Evolutionary conservation across 1,284 basidiomycete species (phyloP).

Genomic region (Irpex sp.): DNA sequence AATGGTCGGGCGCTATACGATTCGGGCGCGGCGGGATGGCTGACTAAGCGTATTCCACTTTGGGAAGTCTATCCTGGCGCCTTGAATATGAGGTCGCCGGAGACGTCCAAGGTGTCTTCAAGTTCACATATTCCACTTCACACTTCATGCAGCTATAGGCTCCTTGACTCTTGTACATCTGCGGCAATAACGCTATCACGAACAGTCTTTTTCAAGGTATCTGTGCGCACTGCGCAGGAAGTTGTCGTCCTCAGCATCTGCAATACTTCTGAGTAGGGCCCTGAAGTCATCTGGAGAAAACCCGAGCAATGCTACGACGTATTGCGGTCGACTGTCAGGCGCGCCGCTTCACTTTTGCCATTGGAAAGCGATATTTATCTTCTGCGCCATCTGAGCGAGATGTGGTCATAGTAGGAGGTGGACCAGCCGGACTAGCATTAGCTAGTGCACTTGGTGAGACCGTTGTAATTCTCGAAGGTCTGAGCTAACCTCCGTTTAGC

Average conservation of each 20-base stretch:
- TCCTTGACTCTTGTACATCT: no score
- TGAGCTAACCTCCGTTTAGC: constrained; percentile 35
- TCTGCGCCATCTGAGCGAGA: constrained; percentile 44
- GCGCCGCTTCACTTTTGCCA: not conserved
- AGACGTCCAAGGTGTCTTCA: no score
- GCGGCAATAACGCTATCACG: no score
- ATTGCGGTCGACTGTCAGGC: not conserved
- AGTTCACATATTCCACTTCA: no score
- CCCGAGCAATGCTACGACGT: not conserved
- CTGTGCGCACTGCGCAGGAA: no score
- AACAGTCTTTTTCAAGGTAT: no score
- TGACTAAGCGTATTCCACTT: constrained; percentile 3
- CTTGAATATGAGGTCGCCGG: no score
- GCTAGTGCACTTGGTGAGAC: constrained; percentile 79
- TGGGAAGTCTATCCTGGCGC: not conserved
- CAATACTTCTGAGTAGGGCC: no score
- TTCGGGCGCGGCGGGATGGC: constrained; percentile 2
- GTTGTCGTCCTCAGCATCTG: no score
- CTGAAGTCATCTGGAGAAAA: no score
- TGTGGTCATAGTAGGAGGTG: constrained; percentile 92
- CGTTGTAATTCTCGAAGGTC: constrained; percentile 8
- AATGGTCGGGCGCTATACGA: not conserved
- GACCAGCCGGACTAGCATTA: constrained; percentile 88
- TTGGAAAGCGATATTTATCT: not conserved
- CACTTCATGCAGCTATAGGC: no score